Conservation (phyloP, 176 grass and related monocot genomes). For the Dactylis glomerata region DNA sequence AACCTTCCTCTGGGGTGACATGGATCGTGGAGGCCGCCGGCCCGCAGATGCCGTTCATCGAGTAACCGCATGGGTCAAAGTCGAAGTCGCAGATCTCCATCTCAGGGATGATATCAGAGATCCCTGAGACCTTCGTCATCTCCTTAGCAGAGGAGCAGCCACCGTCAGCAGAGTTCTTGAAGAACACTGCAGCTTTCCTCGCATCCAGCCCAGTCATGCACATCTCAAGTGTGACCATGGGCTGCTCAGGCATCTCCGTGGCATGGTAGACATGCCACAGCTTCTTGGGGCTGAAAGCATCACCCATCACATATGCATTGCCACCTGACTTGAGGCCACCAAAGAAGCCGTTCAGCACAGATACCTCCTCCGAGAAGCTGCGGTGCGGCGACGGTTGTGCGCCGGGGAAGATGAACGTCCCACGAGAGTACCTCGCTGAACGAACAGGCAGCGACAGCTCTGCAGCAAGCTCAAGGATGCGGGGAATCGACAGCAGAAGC, state of each 20-base stretch:
- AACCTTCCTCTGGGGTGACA: too few relatives aligned
- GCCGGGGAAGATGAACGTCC: too few relatives aligned
- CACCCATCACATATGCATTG: too few relatives aligned
- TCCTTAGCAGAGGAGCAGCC: slow-evolving; percentile 46
- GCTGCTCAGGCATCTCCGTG: slow-evolving; percentile 61
- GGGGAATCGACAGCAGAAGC: slow-evolving; percentile 68
- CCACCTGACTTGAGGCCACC: slow-evolving; percentile 67
- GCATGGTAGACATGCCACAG: slow-evolving; percentile 90
- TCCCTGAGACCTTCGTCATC: slow-evolving; percentile 71
- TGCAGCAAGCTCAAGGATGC: slow-evolving; percentile 73
- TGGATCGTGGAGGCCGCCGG: slow-evolving; percentile 67
- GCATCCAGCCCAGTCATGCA: slow-evolving; percentile 74
- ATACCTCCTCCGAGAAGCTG: slow-evolving; percentile 68
- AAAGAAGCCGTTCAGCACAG: slow-evolving; percentile 66
- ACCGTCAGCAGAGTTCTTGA: slow-evolving; percentile 53
- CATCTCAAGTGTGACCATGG: slow-evolving; percentile 88
- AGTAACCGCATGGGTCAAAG: too few relatives aligned
- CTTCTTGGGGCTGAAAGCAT: slow-evolving; percentile 53
- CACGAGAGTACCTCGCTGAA: slow-evolving; percentile 78
- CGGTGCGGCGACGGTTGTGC: slow-evolving; percentile 71
- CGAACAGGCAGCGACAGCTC: slow-evolving; percentile 57
- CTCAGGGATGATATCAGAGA: slow-evolving; percentile 79
- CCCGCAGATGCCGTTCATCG: slow-evolving; percentile 71
- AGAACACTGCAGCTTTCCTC: slow-evolving; percentile 63
- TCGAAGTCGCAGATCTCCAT: too few relatives aligned